phyloP scores from a whole-genome alignment of 2,329 filamentous ascomycete genomes.

The Elsinoe australis region DNA sequence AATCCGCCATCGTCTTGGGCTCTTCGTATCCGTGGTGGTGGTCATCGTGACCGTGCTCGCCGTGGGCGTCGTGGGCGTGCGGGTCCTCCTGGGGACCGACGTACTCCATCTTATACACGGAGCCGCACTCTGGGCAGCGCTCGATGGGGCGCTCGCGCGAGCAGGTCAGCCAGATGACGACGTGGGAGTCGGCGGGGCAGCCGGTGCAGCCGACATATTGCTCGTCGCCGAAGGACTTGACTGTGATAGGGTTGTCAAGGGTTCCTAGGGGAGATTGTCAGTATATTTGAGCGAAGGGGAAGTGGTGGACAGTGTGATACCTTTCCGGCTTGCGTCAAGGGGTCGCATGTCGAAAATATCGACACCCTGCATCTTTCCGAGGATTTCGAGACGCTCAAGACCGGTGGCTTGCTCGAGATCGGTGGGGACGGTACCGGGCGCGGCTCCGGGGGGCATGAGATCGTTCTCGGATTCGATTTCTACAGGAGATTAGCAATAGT shows the following conservation, averaged over 20 bases:
- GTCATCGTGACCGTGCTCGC: constrained; percentile 47
- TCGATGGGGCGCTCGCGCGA: constrained; percentile 83
- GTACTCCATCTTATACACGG: constrained; percentile 97
- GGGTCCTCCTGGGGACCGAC: constrained; percentile 71
- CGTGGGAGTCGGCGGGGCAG: constrained; percentile 83
- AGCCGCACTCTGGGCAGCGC: constrained; percentile 94
- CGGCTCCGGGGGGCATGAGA: constrained; percentile 74
- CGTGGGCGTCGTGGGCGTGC: constrained; percentile 43
- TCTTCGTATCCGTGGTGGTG: constrained; percentile 57
- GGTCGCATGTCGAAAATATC: constrained; percentile 98
- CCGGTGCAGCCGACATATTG: constrained; percentile 97
- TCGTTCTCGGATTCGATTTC: constrained; percentile 79
- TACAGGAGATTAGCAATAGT: constrained; percentile 37
- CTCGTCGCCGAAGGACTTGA: constrained; percentile 89
- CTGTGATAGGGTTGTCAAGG: constrained; percentile 77
- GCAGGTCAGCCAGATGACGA: constrained; percentile 81
- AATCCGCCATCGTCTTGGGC: constrained; percentile 96
- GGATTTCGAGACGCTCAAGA: constrained; percentile 95
- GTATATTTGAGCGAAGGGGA: constrained; percentile 2
- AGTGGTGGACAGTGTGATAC: constrained; percentile 39
- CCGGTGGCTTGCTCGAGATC: constrained; percentile 94
- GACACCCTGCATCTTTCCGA: constrained; percentile 98
- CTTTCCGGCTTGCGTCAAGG: constrained; percentile 80
- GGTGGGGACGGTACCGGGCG: constrained; percentile 76
- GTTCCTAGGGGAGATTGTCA: constrained; percentile 53